Conservation (phyloP, 495 filamentous ascomycete genomes). For the Lasiosphaeria ovina region DNA sequence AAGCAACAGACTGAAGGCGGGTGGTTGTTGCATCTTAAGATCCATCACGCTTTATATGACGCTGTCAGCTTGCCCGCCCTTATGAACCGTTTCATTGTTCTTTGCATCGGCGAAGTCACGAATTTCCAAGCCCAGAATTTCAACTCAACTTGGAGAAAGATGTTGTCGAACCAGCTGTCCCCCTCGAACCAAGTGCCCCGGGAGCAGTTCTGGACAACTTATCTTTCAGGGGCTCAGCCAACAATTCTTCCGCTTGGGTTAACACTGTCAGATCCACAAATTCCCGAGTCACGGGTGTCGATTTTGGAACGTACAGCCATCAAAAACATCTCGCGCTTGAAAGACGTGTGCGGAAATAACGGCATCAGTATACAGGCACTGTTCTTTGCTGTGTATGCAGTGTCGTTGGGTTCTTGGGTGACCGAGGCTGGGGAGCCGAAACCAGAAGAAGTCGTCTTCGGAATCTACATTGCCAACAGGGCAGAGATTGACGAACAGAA, state of each 20-base stretch:
- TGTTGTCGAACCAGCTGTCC: slow-evolving; percentile 16
- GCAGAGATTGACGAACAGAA: slow-evolving; percentile 18
- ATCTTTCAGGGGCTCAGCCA: slow-evolving; percentile 37
- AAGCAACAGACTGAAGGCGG: slow-evolving; percentile 8
- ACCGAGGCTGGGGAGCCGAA: neutral
- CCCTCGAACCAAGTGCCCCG: slow-evolving; percentile 18
- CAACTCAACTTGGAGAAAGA: neutral
- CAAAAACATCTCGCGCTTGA: slow-evolving; percentile 16
- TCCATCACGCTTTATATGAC: slow-evolving; percentile 81
- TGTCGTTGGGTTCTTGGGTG: slow-evolving; percentile 13
- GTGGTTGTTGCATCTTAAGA: slow-evolving; percentile 42
- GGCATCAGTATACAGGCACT: slow-evolving; percentile 43
- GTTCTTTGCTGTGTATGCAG: slow-evolving; percentile 44
- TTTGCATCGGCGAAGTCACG: slow-evolving; percentile 7
- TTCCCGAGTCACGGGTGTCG: slow-evolving; percentile 10
- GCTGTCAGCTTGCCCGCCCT: slow-evolving; percentile 63
- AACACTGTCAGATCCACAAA: too few relatives aligned
- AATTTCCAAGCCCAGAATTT: neutral
- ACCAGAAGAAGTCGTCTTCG: slow-evolving; percentile 34
- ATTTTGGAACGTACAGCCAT: slow-evolving; percentile 20
- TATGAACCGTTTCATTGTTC: slow-evolving; percentile 25
- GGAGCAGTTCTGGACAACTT: slow-evolving; percentile 53
- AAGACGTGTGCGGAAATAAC: slow-evolving; percentile 13
- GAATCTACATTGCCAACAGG: slow-evolving; percentile 48
- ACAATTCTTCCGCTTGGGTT: neutral